Evolutionary conservation across 1,284 basidiomycete genomes (phyloP).

Genomic region (Wolfiporia cocos): DNA sequence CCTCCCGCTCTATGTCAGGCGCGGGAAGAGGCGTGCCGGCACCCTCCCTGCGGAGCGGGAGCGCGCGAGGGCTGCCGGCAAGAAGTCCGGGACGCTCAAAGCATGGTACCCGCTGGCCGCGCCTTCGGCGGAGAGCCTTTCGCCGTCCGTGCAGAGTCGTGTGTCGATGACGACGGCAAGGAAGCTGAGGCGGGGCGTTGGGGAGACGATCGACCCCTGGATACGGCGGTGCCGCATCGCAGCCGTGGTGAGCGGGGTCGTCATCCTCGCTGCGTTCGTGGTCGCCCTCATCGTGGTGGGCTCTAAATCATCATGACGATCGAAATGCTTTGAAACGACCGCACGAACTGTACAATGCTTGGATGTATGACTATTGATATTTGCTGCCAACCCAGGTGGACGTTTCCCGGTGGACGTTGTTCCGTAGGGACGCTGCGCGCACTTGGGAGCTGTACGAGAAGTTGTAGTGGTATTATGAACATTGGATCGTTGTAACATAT

Average conservation of each 20-base stretch:
- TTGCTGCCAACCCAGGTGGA: too few relatives aligned
- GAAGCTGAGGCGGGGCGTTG: constrained; percentile 13
- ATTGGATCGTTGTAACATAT: not conserved
- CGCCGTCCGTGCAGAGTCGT: constrained; percentile 16
- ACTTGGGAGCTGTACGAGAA: too few relatives aligned
- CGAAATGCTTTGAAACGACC: not conserved
- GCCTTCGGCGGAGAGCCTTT: constrained; percentile 19
- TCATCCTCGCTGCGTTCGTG: constrained; percentile 31
- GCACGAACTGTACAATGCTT: not conserved
- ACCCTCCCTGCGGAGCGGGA: too few relatives aligned
- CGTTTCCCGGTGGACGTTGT: too few relatives aligned
- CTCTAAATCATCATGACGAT: not conserved
- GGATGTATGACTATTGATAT: not conserved
- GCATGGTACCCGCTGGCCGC: constrained; percentile 19
- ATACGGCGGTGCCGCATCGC: constrained; percentile 40
- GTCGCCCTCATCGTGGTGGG: constrained; percentile 32
- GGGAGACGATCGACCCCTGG: constrained; percentile 31
- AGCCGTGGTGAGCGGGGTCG: constrained; percentile 33
- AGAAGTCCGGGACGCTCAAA: constrained; percentile 7
- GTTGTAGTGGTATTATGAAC: not conserved
- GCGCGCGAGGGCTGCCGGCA: constrained; percentile 1
- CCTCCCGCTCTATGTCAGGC: constrained; percentile 29
- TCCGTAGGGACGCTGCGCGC: too few relatives aligned
- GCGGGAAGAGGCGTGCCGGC: constrained; percentile 1
- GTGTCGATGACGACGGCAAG: constrained; percentile 10